Evolutionary conservation across 805 yeast species (phyloP).

Genomic region (Cyberlindnera subsufficiens): DNA sequence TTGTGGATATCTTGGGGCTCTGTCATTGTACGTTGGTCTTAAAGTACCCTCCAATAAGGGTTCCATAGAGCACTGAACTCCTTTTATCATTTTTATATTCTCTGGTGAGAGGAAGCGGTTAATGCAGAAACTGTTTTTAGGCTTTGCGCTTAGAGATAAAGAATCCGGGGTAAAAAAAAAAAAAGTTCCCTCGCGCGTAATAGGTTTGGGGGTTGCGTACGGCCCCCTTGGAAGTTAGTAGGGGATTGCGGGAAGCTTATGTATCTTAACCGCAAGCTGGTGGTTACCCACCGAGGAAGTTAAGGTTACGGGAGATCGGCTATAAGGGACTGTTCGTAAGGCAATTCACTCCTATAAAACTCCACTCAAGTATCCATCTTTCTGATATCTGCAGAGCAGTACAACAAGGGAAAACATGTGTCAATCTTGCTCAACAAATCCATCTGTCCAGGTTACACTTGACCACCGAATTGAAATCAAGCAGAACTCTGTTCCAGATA

Average conservation of each 20-base stretch:
- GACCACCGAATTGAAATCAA: constrained; percentile 17
- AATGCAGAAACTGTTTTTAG: background rate
- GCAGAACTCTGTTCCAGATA: constrained; percentile 11
- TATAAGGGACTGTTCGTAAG: background rate
- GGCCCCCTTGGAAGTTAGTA: too few species aligned
- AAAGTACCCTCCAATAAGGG: background rate
- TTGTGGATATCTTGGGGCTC: constrained; percentile 13
- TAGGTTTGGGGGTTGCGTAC: too few species aligned
- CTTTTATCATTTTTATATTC: background rate
- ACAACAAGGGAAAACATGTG: background rate
- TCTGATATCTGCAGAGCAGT: background rate
- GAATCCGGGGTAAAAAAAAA: background rate
- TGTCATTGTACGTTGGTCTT: constrained; percentile 1
- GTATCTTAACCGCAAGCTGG: too few species aligned
- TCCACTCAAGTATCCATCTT: background rate
- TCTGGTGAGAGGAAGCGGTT: background rate
- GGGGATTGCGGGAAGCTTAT: too few species aligned
- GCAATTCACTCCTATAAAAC: background rate
- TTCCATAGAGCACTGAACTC: background rate
- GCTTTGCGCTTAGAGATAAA: background rate
- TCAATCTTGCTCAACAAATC: constrained; percentile 6
- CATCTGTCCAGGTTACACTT: constrained; percentile 18
- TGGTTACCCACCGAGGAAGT: background rate
- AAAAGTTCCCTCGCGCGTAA: too few species aligned
- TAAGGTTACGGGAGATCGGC: background rate